Evolutionary conservation across 2,329 filamentous ascomycete species (phyloP).

Genomic region (Truncatella angustata): DNA sequence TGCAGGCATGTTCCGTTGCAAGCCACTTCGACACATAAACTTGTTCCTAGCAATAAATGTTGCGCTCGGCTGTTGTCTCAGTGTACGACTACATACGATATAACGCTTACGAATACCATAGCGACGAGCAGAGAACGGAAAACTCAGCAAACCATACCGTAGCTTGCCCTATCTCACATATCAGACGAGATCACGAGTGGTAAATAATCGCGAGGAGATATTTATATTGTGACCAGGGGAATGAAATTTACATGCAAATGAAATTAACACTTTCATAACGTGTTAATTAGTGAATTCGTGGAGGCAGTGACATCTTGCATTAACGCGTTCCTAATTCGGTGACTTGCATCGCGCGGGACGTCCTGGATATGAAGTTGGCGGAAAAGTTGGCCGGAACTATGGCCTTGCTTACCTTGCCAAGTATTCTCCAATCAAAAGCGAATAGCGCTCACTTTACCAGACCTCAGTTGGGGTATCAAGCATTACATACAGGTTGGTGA

Average conservation of each 20-base stretch:
- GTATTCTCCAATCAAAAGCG: no score
- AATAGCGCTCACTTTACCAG: no score
- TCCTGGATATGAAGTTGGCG: background rate
- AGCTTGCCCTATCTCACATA: no score
- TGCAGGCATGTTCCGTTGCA: constrained; percentile 3
- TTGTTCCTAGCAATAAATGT: constrained; percentile 2
- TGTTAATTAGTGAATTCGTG: no score
- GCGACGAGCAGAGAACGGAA: background rate
- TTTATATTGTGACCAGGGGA: no score
- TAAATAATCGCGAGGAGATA: no score
- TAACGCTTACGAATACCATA: background rate
- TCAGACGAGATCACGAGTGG: no score
- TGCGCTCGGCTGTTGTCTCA: background rate
- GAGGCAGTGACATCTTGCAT: constrained; percentile 4
- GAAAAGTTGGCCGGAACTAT: background rate
- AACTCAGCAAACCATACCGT: background rate
- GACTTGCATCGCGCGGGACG: constrained; percentile 5
- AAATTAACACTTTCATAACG: no score
- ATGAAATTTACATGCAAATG: no score
- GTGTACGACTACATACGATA: background rate
- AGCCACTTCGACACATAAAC: constrained; percentile 2
- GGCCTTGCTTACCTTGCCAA: no score
- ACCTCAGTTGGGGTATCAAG: no score
- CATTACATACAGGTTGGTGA: no score
- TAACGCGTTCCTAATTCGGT: constrained; percentile 1